phyloP scores from a whole-genome alignment of 345 rosid genomes.

The Ceriops tagal region DNA sequence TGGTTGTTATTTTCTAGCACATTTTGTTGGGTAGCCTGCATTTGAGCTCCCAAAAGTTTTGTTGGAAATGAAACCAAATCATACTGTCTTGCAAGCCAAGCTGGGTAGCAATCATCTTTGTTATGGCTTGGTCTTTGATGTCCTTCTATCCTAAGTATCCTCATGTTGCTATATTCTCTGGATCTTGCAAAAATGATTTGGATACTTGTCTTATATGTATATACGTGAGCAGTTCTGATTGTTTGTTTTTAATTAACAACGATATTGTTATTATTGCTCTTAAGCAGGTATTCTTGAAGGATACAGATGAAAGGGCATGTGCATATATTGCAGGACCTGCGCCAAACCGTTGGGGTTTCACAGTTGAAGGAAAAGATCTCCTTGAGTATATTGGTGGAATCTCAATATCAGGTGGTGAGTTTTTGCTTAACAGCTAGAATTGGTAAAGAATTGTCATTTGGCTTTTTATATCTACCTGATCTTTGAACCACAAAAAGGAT shows the following conservation, averaged over 20 bases:
- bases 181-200: neutral
- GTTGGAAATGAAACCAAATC: no score
- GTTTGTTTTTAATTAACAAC: no score
- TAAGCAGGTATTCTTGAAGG: constrained; percentile 86
- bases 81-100: no score
- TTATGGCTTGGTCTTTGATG: no score
- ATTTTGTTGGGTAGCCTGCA: neutral
- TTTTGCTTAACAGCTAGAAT: constrained; percentile 5
- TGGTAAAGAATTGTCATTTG: neutral
- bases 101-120: neutral
- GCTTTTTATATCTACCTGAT: neutral
- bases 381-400: constrained; percentile 52
- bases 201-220: constrained; percentile 3
- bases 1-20: no score
- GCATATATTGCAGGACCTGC: constrained; percentile 99
- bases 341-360: constrained; percentile 98
- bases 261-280: constrained; percentile 7
- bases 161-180: neutral
- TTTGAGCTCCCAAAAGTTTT: neutral
- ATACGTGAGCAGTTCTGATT: constrained; percentile 8
- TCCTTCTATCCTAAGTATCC: no score
- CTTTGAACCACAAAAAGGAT: neutral
- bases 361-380: constrained; percentile 79
- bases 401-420: constrained; percentile 54
- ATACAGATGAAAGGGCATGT: constrained; percentile 99